Percentiles rank a stretch among this genome's conserved stretches.
Evolutionary conservation across 805 yeast species (phyloP).

Genomic region (Cephaloascus albidus): DNA sequence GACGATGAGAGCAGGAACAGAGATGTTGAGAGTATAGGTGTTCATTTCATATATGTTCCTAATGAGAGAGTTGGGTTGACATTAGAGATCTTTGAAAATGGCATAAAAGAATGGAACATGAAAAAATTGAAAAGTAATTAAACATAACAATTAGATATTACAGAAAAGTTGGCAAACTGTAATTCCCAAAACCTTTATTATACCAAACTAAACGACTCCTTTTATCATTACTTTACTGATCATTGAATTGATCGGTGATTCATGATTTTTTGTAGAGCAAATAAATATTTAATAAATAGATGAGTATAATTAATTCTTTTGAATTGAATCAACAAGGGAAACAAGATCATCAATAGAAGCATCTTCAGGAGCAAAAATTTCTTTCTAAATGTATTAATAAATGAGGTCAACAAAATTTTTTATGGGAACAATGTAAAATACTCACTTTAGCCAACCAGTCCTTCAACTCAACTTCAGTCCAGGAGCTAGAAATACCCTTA

Average conservation of each 20-base stretch:
- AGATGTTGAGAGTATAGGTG: constrained; percentile 68
- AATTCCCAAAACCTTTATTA: no score
- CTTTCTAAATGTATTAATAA: constrained; percentile 25
- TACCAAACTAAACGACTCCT: no score
- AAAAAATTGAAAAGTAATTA: background rate
- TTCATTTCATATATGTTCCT: constrained; percentile 55
- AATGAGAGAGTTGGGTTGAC: constrained; percentile 51
- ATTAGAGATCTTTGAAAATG: constrained; percentile 41
- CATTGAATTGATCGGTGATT: no score
- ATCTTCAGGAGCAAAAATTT: constrained; percentile 33
- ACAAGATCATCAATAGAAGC: constrained; percentile 36
- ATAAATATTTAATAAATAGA: background rate
- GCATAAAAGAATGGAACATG: constrained; percentile 22
- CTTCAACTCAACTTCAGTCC: constrained; percentile 26
- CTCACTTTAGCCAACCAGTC: constrained; percentile 29
- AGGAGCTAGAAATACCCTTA: constrained; percentile 5
- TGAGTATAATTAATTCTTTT: constrained; percentile 12
- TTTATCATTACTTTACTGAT: no score
- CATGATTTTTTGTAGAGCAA: background rate
- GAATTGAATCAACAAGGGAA: constrained; percentile 34
- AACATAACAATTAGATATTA: no score
- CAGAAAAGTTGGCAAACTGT: no score
- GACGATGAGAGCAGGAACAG: constrained; percentile 76
- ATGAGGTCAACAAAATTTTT: background rate
- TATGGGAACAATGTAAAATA: constrained; percentile 8